Evolutionary conservation across 2,329 filamentous ascomycete species (phyloP), one percentile per base, ranked within the genome.

Genomic region (Trichophyton schoenleinii): DNA sequence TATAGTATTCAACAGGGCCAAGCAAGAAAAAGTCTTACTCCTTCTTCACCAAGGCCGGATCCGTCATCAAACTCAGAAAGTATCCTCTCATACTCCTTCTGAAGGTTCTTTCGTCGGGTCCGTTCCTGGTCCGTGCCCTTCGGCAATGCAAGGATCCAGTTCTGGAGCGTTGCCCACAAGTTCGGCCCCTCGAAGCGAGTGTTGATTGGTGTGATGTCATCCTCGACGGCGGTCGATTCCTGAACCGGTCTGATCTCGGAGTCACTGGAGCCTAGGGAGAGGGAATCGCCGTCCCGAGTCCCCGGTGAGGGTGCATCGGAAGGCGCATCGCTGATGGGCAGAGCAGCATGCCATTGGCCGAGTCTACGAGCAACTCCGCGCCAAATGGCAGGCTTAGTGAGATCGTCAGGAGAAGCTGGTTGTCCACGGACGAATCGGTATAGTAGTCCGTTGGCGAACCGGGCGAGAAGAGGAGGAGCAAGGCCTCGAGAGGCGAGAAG

Each of bases 361-460:
- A 99, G 80, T 63, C 89, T 83, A 64, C 83, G 83, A 31, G 94
- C 94, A 64, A 97, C 87, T 61, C 89, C 91, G 49, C 83, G 83
- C 80, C 90, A 94, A 70, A 96, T 83, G 34, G 83, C 79, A 52
- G 88, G 84, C 66, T 83, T 82, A 62, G 88, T 83, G 65, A 99
- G 79, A 72, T 97, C 91, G 68, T 86, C 82, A 55, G 92, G 88
- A 59, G 85, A 83, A 68, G 91, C 91, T 60, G 89, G 87, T 65
- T 81, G 83, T 59, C 94, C 94, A 64, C 84, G 83, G 66, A 97
- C 87, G 77, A 87, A 99, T 67, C 88, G 85, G 79, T 99, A 99
- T 70, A 99, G 82, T 77, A 99, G 89, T 67, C 94, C 94, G 72
- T 99, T 99, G 69, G 91, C 82, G 79, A 99, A 99, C 66, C 91